phyloP scores from a whole-genome alignment of 768 basidiomycete species.

The Collybiopsis luxurians region DNA sequence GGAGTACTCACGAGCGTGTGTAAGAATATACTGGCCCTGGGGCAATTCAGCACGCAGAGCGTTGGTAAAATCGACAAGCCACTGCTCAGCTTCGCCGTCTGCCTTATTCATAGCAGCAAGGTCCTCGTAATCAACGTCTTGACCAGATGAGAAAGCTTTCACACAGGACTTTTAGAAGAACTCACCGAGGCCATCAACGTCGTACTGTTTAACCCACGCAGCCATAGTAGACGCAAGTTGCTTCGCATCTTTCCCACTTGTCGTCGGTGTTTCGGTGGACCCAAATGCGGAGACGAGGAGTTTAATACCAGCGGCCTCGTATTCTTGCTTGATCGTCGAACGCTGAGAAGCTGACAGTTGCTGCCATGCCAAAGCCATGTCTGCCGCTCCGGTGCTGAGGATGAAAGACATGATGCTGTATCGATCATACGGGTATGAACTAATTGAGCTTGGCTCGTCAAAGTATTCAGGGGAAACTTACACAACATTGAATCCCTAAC shows the following conservation, averaged over 20 bases:
- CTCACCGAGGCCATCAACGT: conserved; percentile 58
- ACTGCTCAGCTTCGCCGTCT: conserved; percentile 51
- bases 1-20: conserved; percentile 48
- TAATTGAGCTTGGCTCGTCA: not conserved
- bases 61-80: conserved; percentile 53
- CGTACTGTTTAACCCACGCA: conserved; percentile 61
- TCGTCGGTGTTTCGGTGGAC: conserved; percentile 39
- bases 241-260: conserved; percentile 52
- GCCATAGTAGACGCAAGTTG: conserved; percentile 63
- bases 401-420: conserved; percentile 36
- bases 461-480: conserved; percentile 2
- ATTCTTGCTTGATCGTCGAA: conserved; percentile 40
- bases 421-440: too few species aligned
- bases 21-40: conserved; percentile 45
- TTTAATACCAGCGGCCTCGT: conserved; percentile 55
- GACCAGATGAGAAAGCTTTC: too few species aligned
- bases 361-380: conserved; percentile 13
- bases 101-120: conserved; percentile 58
- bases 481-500: conserved; percentile 28
- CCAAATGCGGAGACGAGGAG: conserved; percentile 58
- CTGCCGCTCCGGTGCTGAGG: conserved; percentile 35
- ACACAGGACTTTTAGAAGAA: too few species aligned
- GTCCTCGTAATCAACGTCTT: conserved; percentile 36
- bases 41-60: conserved; percentile 49
- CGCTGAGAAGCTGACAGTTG: conserved; percentile 35